Evolutionary conservation across 306 rosid genomes (phyloP).

Genomic region (Pterocarpus santalinus): DNA sequence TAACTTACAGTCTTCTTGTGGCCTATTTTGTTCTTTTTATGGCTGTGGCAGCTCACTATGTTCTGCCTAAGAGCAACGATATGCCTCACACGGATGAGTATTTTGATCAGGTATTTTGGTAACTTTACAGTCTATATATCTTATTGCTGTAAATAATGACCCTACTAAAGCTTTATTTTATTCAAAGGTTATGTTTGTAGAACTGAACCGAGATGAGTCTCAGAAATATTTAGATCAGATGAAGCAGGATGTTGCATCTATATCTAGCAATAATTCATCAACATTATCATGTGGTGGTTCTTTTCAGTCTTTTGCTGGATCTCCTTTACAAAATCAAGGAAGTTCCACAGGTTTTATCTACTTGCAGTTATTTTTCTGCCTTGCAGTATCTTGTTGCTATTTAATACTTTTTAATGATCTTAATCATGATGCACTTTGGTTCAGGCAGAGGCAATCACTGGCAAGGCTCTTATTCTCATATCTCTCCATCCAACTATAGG

Average conservation of each 20-base stretch:
- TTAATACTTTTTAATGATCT: conserved; percentile 11
- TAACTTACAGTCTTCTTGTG: conserved; percentile 6
- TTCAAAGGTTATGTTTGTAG: conserved; percentile 65
- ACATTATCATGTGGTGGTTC: conserved; percentile 36
- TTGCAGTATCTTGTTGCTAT: neutral
- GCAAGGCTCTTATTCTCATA: conserved; percentile 34
- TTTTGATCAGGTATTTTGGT: conserved; percentile 61
- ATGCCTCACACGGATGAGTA: conserved; percentile 60
- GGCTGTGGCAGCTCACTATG: conserved; percentile 58
- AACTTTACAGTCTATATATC: conserved; percentile 11
- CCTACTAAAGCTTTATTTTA: conserved; percentile 28
- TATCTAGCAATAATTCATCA: conserved; percentile 38
- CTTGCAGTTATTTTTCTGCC: conserved; percentile 1
- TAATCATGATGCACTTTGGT: conserved; percentile 26
- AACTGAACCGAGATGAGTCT: conserved; percentile 62
- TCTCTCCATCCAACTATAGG: conserved; percentile 31
- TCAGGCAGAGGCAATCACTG: conserved; percentile 41
- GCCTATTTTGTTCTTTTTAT: conserved; percentile 21
- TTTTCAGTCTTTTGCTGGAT: conserved; percentile 28
- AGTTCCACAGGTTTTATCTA: conserved; percentile 42
- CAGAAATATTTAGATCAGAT: conserved; percentile 63
- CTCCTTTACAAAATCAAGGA: conserved; percentile 48
- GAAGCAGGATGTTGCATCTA: conserved; percentile 47
- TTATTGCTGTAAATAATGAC: conserved; percentile 30
- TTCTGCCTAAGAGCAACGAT: conserved; percentile 66